Evolutionary conservation across 1,139 yeast species (phyloP), one percentile per base, ranked within the genome.

Genomic region (Saccharomyces hybrid): DNA sequence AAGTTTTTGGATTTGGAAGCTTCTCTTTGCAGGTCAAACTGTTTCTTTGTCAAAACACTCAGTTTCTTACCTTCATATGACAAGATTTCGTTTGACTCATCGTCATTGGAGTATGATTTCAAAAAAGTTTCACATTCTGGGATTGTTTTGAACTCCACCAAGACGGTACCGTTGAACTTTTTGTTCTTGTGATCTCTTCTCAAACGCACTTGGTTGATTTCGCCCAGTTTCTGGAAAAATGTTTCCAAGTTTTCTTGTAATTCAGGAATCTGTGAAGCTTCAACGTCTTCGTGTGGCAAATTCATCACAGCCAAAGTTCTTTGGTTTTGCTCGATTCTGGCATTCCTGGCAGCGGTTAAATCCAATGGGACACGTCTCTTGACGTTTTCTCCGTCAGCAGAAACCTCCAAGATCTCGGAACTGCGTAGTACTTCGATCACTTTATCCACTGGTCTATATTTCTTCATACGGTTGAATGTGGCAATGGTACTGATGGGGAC

Each of bases 401-500:
- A 83, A 51, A 93, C 88, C 64, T 85, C 89, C 60, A 93, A 74
- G 50, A 91, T 77, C 56, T 77, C 75, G 3, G 95, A 84, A 53
- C 76, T 73, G 66, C 82, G 81, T 66, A 93, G 77, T 0, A 96
- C 95, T 48, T 82, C 88, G 56, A 88, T 88, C 46, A 93, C 88
- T 58, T 81, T 81, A 56, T 88, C 90, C 62, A 87, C 78, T 44
- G 97, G 97, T 71, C 96, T 82, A 76, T 83, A 93, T 70, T 88
- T 90, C 73, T 89, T 88, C 98, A 93, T 93, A 73, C 99, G 84
- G 67, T 90, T 86, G 72, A 93, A 93, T 42, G 90, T 85, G 60
- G 95, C 89, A 68, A 93, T 84, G 54, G 95, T 86, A 63, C 86
- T 81, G 67, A 93, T 86, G 63, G 95, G 95, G 50, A 93, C 96